Base-by-base conservation (phyloP, 1,284 basidiomycete species). In the Rhodotorula glutinis region DNA sequence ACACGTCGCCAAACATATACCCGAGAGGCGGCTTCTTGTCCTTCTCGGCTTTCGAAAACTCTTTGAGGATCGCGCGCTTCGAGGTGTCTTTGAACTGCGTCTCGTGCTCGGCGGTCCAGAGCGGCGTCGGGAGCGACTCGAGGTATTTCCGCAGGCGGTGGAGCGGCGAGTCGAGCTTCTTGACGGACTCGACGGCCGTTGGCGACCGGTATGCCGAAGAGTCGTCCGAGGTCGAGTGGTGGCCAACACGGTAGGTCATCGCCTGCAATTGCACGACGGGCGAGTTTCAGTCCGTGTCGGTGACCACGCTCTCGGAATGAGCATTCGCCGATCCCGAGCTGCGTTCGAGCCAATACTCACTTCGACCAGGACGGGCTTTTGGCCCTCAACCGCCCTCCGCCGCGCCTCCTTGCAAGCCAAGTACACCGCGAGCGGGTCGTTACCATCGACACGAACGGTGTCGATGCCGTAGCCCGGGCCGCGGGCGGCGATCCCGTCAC, bases 401-500 rank as follows among this genome's bases (percentile, higher is more conserved):
- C 91, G 82, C 11, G 90, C 94, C 75, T 92, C 91, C 57, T 84
- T 83, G 19, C 91, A 87, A 4, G 90, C 91, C n/a, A 82, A 82
- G 27, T 91, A 82, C 2, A 97, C 92, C 1, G 93, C 93, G 3
- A 97, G 82, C 13, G 92, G 83, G 77, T 97, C 93, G 77, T 97
- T 97, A 21, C 94, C 94, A 75, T 97, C 93, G 3, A 97, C 93
- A 54, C 92, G 84, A 64, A 94, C 83, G 0, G 92, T 92, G 73
- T 92, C 89, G 46, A 96, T 85, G 19, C 93, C 93, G 77, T 96
- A 97, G n/a, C 89, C 93, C 0, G 93, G 90, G 0, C 93, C 93
- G 33, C 93, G 85, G 17, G 89, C 85, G 3, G 92, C 92, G 74
- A 95, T 92, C n/a, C 92, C 92, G 78, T 95, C 92, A 3, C 92